Percentiles rank a stretch among this genome's conserved stretches.
These are phyloP conservation scores for Fragaria ananassa DNA, from an alignment of 306 rosid genomes.

Conservation along the genomic window DNA sequence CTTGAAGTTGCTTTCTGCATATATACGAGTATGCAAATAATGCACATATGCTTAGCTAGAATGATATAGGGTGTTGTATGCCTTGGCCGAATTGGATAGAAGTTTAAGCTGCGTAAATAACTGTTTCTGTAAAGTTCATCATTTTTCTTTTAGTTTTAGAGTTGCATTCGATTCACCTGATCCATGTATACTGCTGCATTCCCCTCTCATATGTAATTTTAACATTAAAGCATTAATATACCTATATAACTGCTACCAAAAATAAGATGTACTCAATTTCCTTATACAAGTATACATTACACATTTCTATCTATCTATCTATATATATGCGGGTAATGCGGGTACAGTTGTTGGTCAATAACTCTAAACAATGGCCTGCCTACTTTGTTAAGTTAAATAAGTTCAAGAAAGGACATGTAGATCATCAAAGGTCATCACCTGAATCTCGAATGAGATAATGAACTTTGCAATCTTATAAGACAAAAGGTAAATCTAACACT, in stretches of 20 bases:
- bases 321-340: neutral
- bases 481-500: neutral
- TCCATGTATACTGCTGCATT: neutral
- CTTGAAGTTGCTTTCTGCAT: constrained; percentile 5
- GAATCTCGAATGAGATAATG: neutral
- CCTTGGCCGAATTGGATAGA: neutral
- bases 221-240: too few relatives aligned
- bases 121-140: neutral
- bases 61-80: neutral
- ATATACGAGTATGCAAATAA: neutral
- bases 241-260: too few relatives aligned
- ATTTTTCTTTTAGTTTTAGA: neutral
- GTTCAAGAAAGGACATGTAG: neutral
- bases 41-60: neutral
- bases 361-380: neutral
- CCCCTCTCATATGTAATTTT: neutral
- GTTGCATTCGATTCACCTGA: too few relatives aligned
- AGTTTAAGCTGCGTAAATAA: neutral
- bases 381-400: neutral
- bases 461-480: neutral
- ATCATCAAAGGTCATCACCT: neutral
- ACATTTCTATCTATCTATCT: too few relatives aligned
- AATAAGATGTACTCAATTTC: neutral
- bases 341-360: neutral
- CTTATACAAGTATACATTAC: too few relatives aligned